Evolutionary conservation across 2,329 filamentous ascomycete species (phyloP), one percentile per base, ranked within the genome.

Genomic region (Ceratocystis diversiconidia): DNA sequence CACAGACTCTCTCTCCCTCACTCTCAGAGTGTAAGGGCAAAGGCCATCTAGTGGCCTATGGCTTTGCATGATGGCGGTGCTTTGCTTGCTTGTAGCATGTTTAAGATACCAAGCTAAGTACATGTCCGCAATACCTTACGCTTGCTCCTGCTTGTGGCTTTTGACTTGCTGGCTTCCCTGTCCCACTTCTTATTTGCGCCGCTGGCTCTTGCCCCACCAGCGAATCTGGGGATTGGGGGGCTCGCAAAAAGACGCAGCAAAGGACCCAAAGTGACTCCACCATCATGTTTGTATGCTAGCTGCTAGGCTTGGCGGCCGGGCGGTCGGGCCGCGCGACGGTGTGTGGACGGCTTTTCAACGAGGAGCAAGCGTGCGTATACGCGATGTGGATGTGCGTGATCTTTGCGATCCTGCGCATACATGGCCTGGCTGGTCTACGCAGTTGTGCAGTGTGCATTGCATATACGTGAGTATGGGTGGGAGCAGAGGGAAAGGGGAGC

Each of bases 191-290:
- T 22, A 50, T 50, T 22, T 25, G n/a, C 8, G 17, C 5, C 19
- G 17, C 17, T 48, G 44, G n/a, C 46, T 22, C 19, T 19, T 4
- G 5, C 7, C 4, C 10, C 22, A 57, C 10, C 10, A 28, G 3
- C 25, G 52, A 57, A 28, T 57, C 52, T 57, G 52, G 22, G 52
- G 52, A 57, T 30, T 41, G 36, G 46, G n/a, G 52, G 52, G 25
- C 52, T 57, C 3, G 10, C 25, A 57, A 57, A 57, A 57, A 57
- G 52, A 57, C 52, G 52, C 52, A 57, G 52, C 28, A 32, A 59
- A 59, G 25, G 52, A 59, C 28, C 28, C 52, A 59, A 59, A 59
- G 52, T 59, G 52, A 59, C 52, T 59, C 52, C 52, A 59, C 52
- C 28, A 32, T 59, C 28, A 32, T 59, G 52, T 59, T 32, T 32